Conservation (phyloP, 257 asterid species). For the Coffea eugenioides region DNA sequence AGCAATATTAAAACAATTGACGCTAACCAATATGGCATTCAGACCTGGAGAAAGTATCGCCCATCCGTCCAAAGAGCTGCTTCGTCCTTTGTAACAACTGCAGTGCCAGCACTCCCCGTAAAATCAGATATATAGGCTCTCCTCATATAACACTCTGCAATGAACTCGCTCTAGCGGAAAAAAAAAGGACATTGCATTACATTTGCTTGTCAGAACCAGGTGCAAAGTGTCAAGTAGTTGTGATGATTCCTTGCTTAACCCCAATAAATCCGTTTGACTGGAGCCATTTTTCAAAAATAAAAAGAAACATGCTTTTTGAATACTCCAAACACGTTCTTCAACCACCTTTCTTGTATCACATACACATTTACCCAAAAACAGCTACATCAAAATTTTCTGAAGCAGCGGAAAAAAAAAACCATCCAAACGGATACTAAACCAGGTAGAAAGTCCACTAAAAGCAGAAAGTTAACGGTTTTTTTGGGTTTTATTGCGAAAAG, state of each 20-base stretch:
- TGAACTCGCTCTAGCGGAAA: conserved; percentile 79
- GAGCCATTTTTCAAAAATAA: no score
- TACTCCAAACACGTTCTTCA: no score
- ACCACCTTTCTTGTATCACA: no score
- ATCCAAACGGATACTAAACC: no score
- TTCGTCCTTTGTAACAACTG: conserved; percentile 87
- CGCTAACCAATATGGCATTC: conserved; percentile 3
- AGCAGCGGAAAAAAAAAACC: no score
- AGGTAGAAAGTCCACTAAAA: no score
- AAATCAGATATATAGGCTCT: conserved; percentile 89
- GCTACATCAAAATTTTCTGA: no score
- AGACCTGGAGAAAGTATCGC: conserved; percentile 92
- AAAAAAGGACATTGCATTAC: conserved; percentile 12
- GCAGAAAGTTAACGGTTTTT: background rate
- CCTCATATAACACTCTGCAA: conserved; percentile 90
- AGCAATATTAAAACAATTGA: conserved; percentile 2
- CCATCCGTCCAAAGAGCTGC: conserved; percentile 99
- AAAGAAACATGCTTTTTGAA: no score
- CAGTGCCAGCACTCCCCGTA: conserved; percentile 99
- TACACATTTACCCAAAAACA: no score
- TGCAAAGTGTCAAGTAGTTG: background rate
- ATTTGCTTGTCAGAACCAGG: conserved; percentile 3
- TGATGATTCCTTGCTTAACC: background rate
- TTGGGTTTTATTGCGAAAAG: background rate
- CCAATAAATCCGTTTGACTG: no score